Evolutionary conservation across 1,284 basidiomycete species (phyloP).

Genomic region (Sporisorium scitamineum): DNA sequence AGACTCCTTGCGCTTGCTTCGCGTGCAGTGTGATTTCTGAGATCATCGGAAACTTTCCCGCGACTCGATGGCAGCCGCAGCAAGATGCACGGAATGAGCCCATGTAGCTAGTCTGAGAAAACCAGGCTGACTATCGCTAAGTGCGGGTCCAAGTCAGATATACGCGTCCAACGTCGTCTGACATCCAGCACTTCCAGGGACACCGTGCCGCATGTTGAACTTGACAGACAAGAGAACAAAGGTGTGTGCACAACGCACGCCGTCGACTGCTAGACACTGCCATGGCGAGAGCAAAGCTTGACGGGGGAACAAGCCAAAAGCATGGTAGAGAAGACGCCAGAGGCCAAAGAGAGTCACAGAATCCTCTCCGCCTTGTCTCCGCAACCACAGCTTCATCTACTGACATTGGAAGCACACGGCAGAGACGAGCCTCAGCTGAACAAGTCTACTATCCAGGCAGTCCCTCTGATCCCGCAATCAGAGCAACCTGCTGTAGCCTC

Average conservation of each 20-base stretch:
- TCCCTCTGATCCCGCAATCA: neutral
- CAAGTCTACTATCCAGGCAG: too few species aligned
- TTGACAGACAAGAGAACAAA: neutral
- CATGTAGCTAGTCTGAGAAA: neutral
- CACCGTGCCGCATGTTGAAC: too few species aligned
- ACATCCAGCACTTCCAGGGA: too few species aligned
- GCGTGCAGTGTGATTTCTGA: neutral
- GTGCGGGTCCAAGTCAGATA: neutral
- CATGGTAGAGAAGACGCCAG: too few species aligned
- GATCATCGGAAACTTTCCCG: neutral
- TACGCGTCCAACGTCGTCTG: too few species aligned
- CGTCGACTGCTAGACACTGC: too few species aligned
- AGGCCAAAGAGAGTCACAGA: neutral
- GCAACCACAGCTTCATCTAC: neutral
- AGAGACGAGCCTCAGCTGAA: neutral
- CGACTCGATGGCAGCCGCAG: neutral
- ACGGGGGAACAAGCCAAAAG: too few species aligned
- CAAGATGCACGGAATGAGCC: neutral
- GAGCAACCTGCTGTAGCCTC: neutral
- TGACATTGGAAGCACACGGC: neutral
- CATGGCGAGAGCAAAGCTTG: too few species aligned
- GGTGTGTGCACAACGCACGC: neutral
- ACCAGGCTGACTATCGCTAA: neutral
- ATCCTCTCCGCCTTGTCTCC: neutral
- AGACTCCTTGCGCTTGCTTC: conserved; percentile 3